Base-by-base conservation (phyloP, 257 asterid species). In the Solanum chilense region DNA sequence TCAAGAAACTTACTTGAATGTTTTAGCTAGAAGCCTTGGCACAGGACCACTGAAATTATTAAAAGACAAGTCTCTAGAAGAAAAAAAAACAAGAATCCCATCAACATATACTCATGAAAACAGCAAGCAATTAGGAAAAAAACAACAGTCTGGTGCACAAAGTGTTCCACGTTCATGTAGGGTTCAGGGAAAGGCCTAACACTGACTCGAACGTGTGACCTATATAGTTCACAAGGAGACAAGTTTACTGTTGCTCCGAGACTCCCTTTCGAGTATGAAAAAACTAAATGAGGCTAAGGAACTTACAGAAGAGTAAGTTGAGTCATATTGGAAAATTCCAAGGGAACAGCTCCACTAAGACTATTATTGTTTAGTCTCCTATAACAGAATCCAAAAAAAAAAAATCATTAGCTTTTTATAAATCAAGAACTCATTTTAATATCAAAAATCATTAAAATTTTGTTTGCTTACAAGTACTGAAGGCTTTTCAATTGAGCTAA, bases 311-410 rank as follows among this genome's bases (percentile, higher is more conserved):
- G 91, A 56, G 90, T 94, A 56, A 97, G 95, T 89, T 91, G 98
- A 58, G 98, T 93, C 94, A 95, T 90, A 93, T 94, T 95, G 66
- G 92, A 93, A 89, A 94, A 86, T 49, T 93, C 90, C 92, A 86
- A 58, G 45, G 99, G 98, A 86, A 97, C 89, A 58, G 94, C 88
- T 90, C 99, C 99, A 76, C 86, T 90, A n/a, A 97, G 96, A 90
- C 94, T 93, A 87, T 97, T 97, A 87, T 94, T 94, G 92, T 92
- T 97, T 85, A 97, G 91, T 93, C 96, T 94, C 98, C 99, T 97
- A 93, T 78, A 89, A 82, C 90, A 70, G 35, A 86, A 87, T 56
- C 83, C 44, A 20, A 70, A 73, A 41, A 66, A 56, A 52, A 52
- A 66, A 21, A 23, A 86, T 83, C 60, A 86, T 86, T 80, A 58